Conservation (phyloP, 169 alveolate species). For the Plasmodium knowlesi region DNA sequence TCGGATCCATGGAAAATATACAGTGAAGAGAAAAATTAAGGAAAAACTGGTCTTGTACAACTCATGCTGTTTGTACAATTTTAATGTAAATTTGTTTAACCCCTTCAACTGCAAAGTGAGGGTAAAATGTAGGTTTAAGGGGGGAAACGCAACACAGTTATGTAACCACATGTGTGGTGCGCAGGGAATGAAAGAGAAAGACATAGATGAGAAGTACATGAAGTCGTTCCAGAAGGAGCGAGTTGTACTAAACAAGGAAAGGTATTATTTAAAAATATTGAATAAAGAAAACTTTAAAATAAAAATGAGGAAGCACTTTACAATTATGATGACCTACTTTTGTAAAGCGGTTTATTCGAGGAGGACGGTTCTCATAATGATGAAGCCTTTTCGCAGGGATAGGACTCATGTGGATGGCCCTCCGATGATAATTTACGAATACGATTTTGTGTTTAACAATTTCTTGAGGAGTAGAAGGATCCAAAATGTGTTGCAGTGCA, state of each 20-base stretch:
- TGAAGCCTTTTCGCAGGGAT: slow-evolving; percentile 8
- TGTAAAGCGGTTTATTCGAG: slow-evolving; percentile 17
- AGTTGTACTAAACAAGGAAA: slow-evolving; percentile 20
- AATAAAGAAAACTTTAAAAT: slow-evolving; percentile 45
- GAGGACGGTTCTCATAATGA: background rate
- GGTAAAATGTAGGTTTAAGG: slow-evolving; percentile 22
- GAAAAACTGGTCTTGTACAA: slow-evolving; percentile 48
- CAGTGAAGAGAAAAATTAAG: slow-evolving; percentile 46
- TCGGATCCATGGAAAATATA: slow-evolving; percentile 22
- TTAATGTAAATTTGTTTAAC: slow-evolving; percentile 33
- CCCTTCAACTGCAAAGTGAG: slow-evolving; percentile 42
- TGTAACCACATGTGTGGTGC: background rate
- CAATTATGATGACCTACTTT: slow-evolving; percentile 33
- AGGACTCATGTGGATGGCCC: background rate
- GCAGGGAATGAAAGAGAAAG: background rate
- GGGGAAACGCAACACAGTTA: background rate
- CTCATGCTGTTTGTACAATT: slow-evolving; percentile 31
- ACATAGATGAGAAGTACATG: too few relatives aligned
- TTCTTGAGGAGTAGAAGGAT: background rate
- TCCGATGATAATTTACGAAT: slow-evolving; percentile 21
- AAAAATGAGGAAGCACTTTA: slow-evolving; percentile 18
- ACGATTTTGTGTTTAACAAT: slow-evolving; percentile 24
- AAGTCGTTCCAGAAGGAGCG: background rate
- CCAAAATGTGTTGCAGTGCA: background rate
- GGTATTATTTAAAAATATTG: slow-evolving; percentile 20